phyloP scores from a whole-genome alignment of 2,329 filamentous ascomycete species.

The Corniculantispora saksenae region DNA sequence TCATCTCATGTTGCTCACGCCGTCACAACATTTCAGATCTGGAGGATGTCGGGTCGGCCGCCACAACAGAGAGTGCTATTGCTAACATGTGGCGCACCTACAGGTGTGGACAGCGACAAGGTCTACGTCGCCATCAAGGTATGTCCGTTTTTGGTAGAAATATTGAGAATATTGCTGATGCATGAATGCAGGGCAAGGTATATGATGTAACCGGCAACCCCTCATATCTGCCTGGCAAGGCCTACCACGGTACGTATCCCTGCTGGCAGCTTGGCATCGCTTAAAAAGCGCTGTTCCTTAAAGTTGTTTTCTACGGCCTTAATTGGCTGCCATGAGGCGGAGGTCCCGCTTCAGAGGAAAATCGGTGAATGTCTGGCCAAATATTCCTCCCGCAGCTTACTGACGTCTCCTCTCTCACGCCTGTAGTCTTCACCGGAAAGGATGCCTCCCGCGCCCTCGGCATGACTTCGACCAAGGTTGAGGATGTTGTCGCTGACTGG shows the following conservation, averaged over 20 bases:
- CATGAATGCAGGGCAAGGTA: conserved; percentile 70
- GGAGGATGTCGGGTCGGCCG: not conserved
- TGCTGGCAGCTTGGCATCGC: not conserved
- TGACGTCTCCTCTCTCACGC: not conserved
- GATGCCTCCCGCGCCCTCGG: conserved; percentile 92
- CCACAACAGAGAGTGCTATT: not conserved
- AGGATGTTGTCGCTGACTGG: conserved; percentile 84
- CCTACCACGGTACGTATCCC: conserved; percentile 71
- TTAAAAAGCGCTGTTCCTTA: too few species aligned
- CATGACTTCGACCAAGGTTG: conserved; percentile 79
- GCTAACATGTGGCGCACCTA: conserved; percentile 24
- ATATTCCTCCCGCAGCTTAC: conserved; percentile 22
- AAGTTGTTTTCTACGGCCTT: not conserved
- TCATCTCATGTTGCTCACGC: too few species aligned
- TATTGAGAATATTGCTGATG: conserved; percentile 10
- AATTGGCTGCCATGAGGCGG: too few species aligned
- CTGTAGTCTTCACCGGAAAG: conserved; percentile 87
- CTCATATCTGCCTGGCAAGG: conserved; percentile 44
- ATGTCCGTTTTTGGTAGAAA: conserved; percentile 21
- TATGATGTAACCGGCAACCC: conserved; percentile 91
- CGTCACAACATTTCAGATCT: not conserved
- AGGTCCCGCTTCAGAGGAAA: not conserved
- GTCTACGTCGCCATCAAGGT: conserved; percentile 73
- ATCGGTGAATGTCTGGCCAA: not conserved
- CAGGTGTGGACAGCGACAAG: conserved; percentile 65